These are phyloP conservation scores for Ascochyta pisi DNA, from an alignment of 2,329 filamentous ascomycete species.

Conservation along the genomic window DNA sequence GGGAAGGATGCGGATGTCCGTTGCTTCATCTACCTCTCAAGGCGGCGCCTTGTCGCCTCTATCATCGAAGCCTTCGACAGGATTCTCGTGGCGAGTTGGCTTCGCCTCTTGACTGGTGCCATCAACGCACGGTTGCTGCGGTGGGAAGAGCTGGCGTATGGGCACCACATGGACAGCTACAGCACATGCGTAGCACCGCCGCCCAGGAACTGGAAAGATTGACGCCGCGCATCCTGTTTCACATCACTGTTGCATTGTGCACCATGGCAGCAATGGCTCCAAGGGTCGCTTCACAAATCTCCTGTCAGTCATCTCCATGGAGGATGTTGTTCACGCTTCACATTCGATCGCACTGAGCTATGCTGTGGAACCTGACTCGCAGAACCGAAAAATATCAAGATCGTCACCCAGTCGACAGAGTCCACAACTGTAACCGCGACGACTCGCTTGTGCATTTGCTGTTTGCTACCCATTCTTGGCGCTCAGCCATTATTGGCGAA, in stretches of 20 bases:
- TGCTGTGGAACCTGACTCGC: not conserved
- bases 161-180: not conserved
- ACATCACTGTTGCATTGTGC: not conserved
- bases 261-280: not conserved
- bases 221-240: not conserved
- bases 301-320: not conserved
- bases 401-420: not conserved
- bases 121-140: not conserved
- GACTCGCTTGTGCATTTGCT: not conserved
- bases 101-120: not conserved
- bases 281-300: not conserved
- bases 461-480: conserved; percentile 8
- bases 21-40: not conserved
- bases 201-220: not conserved
- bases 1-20: not conserved
- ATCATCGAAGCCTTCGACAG: not conserved
- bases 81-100: not conserved
- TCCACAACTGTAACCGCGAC: not conserved
- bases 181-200: not conserved
- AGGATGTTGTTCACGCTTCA: not conserved
- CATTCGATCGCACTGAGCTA: not conserved
- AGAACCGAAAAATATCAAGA: not conserved
- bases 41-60: not conserved
- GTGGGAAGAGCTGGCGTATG: not conserved
- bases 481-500: not conserved